These are phyloP conservation scores for Exidia glandulosa DNA, from an alignment of 768 basidiomycete genomes.

Conservation along the genomic window DNA sequence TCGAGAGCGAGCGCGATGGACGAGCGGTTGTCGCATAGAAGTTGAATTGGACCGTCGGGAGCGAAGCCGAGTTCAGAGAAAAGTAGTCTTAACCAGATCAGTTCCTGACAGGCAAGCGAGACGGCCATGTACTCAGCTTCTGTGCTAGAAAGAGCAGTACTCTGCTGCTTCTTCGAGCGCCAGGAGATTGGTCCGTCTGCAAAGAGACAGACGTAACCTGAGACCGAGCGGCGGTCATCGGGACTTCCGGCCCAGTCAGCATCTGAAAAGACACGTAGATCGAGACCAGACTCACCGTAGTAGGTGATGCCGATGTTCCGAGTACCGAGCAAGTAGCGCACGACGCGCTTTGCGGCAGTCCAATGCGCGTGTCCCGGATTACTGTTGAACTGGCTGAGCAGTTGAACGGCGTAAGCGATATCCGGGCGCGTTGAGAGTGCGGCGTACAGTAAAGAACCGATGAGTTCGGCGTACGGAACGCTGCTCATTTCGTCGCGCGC, in stretches of 20 bases:
- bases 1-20: too few species aligned
- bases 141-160: slow-evolving; percentile 11
- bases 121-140: slow-evolving; percentile 18
- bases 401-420: slow-evolving; percentile 17
- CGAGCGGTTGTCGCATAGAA: too few species aligned
- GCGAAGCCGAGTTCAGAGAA: too few species aligned
- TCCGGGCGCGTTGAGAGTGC: slow-evolving; percentile 22
- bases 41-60: too few species aligned
- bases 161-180: slow-evolving; percentile 11
- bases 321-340: slow-evolving; percentile 19
- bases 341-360: slow-evolving; percentile 14
- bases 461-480: neutral
- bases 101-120: too few species aligned
- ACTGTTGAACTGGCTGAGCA: slow-evolving; percentile 14
- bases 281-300: slow-evolving; percentile 1
- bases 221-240: slow-evolving; percentile 10
- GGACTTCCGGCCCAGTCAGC: slow-evolving; percentile 13
- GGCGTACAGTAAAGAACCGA: slow-evolving; percentile 22
- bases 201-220: slow-evolving; percentile 11
- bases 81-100: too few species aligned
- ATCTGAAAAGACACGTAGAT: slow-evolving; percentile 9
- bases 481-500: too few species aligned
- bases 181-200: slow-evolving; percentile 10
- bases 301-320: slow-evolving; percentile 8
- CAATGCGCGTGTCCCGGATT: slow-evolving; percentile 15